These are phyloP conservation scores for Dothideomycetes sp. DNA, from an alignment of 2,329 filamentous ascomycete genomes.

Conservation along the genomic window DNA sequence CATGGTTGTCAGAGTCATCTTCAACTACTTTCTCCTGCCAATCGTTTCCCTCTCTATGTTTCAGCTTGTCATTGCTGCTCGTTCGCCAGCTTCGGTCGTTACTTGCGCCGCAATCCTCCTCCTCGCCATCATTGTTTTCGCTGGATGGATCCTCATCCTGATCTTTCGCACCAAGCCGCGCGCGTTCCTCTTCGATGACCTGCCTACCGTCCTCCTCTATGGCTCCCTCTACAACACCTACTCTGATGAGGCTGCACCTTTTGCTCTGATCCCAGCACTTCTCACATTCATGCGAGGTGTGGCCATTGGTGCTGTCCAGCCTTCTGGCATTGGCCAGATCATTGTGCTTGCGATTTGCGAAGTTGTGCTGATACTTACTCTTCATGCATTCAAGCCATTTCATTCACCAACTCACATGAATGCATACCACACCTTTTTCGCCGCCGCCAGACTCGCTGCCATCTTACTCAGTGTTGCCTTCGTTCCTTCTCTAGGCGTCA, in stretches of 20 bases:
- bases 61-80: constrained; percentile 66
- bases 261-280: constrained; percentile 76
- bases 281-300: constrained; percentile 79
- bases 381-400: constrained; percentile 85
- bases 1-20: constrained; percentile 62
- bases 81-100: constrained; percentile 60
- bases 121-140: constrained; percentile 59
- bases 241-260: constrained; percentile 82
- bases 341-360: constrained; percentile 90
- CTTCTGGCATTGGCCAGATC: constrained; percentile 85
- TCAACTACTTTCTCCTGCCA: constrained; percentile 86
- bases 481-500: constrained; percentile 68
- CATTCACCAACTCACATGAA: constrained; percentile 94
- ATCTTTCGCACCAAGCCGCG: constrained; percentile 74
- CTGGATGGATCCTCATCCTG: constrained; percentile 67
- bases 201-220: constrained; percentile 79
- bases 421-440: constrained; percentile 80
- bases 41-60: constrained; percentile 81
- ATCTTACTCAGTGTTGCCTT: constrained; percentile 51
- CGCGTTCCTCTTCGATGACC: constrained; percentile 82
- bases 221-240: constrained; percentile 96
- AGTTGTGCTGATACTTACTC: constrained; percentile 74
- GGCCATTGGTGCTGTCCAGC: constrained; percentile 84
- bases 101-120: constrained; percentile 67
- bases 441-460: constrained; percentile 62